A percentile compares a stretch with the other conserved stretches of the same genome.
phyloP scores from a whole-genome alignment of 2,329 filamentous ascomycete genomes.

The Aspergillus flavus region DNA sequence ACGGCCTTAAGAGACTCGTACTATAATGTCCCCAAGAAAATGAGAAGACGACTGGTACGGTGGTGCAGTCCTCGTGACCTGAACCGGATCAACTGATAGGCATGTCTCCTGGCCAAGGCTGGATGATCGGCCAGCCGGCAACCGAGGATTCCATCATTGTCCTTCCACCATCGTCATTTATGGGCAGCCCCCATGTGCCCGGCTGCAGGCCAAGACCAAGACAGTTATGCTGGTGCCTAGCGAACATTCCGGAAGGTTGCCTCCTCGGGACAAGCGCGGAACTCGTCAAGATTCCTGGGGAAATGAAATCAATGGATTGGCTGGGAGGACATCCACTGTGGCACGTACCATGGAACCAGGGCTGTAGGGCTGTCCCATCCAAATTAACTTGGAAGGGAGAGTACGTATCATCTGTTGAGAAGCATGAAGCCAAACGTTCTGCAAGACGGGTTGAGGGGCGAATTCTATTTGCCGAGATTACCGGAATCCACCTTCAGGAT shows the following conservation, averaged over 20 bases:
- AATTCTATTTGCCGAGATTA: neutral
- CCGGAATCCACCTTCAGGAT: neutral
- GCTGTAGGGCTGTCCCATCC: constrained; percentile 5
- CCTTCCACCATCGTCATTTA: neutral
- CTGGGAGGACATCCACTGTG: neutral
- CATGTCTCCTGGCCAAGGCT: neutral
- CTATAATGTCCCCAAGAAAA: neutral
- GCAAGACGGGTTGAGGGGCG: neutral
- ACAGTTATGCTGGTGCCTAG: constrained; percentile 15
- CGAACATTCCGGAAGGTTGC: constrained; percentile 14
- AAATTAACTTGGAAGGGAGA: neutral
- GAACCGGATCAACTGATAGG: neutral
- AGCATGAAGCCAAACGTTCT: neutral
- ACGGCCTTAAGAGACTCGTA: too few species aligned
- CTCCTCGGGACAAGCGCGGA: constrained; percentile 5
- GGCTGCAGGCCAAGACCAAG: neutral
- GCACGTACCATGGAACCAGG: constrained; percentile 3
- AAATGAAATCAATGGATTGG: neutral
- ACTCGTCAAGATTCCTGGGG: neutral
- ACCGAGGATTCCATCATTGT: neutral
- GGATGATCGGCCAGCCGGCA: neutral
- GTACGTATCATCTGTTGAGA: neutral
- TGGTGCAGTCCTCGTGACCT: neutral
- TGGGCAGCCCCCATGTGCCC: neutral
- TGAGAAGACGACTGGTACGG: neutral